Base-by-base conservation (phyloP, 805 yeast species). In the Suhomyces pyralidae region DNA sequence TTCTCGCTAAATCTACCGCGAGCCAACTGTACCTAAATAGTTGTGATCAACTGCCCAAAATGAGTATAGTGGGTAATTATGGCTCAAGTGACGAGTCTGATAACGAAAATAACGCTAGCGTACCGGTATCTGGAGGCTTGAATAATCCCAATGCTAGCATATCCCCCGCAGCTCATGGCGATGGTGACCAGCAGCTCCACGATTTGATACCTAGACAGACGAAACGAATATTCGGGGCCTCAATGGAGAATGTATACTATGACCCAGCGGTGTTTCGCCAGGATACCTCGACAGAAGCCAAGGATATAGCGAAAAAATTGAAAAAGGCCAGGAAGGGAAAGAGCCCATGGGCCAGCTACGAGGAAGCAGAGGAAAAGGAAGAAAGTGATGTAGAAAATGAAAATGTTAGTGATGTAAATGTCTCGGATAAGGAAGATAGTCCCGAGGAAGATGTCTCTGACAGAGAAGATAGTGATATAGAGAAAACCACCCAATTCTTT, bases 291-390 rank as follows among this genome's bases (percentile, higher is more conserved):
- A 3, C 20, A 3, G 32, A 46, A 34, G 44, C 34, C 30, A 34
- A 22, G 17, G 7, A 2, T 5, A 20, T 66, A 5, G 66, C 74
- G 0, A 67, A 59, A 50, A 58, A 55, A n/a, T 49, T 69, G 19
- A 79, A 73, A 53, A 67, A 58, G 80, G 49, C 61, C 63, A 49
- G 61, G 59, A 22, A 74, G 70, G 55, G 81, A 72, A 14, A 61
- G 67, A 28, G 77, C 0, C 88, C 90, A 0, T 84, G 91, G 90
- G 88, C 87, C 0, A 68, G 70, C 30, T 81, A 76, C 52, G 60
- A 65, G 15, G 48, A 30, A 7, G 9, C 8, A 2, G 38, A 56
- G 6, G 52, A 52, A 7, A 51, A 34, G 17, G 38, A 12, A 38
- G n/a, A 34, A n/a, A 65, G 48, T 20, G 34, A 57, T 17, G 65